Evolutionary conservation across 805 yeast genomes (phyloP).

Genomic region (Candida orba): DNA sequence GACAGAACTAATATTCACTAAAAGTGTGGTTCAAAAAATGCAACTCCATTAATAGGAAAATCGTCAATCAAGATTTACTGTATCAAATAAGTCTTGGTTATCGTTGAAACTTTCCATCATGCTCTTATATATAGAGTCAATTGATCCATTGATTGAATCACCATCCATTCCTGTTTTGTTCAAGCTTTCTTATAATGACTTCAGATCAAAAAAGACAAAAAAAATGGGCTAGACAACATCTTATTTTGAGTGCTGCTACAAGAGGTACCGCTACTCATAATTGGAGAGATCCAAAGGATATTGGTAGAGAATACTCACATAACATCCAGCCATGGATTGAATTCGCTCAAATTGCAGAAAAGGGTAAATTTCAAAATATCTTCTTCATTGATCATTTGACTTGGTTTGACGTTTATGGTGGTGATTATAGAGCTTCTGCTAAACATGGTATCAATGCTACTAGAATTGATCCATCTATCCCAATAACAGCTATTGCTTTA

Average conservation of each 20-base stretch:
- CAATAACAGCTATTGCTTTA: constrained; percentile 31
- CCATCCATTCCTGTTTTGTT: too few species aligned
- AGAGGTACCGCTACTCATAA: constrained; percentile 25
- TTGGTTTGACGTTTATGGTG: constrained; percentile 34
- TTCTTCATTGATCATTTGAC: constrained; percentile 36
- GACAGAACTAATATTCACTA: too few species aligned
- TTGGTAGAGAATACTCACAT: constrained; percentile 7
- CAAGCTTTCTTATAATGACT: too few species aligned
- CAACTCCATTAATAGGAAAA: too few species aligned
- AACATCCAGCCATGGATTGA: constrained; percentile 30
- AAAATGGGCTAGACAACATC: constrained; percentile 10
- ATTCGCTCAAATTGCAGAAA: constrained; percentile 30
- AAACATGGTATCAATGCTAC: constrained; percentile 24
- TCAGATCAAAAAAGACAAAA: constrained; percentile 2
- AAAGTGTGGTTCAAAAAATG: too few species aligned
- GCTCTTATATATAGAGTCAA: too few species aligned
- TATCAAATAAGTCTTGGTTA: too few species aligned
- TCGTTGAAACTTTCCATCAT: too few species aligned
- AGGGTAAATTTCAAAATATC: constrained; percentile 31
- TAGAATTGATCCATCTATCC: constrained; percentile 28
- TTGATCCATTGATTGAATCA: too few species aligned
- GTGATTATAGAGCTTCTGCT: constrained; percentile 30
- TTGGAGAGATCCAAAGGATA: constrained; percentile 26
- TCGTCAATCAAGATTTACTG: too few species aligned
- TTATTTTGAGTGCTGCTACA: constrained; percentile 33